phyloP scores from a whole-genome alignment of 176 grass and related monocot species.

The Oryza coarctata region DNA sequence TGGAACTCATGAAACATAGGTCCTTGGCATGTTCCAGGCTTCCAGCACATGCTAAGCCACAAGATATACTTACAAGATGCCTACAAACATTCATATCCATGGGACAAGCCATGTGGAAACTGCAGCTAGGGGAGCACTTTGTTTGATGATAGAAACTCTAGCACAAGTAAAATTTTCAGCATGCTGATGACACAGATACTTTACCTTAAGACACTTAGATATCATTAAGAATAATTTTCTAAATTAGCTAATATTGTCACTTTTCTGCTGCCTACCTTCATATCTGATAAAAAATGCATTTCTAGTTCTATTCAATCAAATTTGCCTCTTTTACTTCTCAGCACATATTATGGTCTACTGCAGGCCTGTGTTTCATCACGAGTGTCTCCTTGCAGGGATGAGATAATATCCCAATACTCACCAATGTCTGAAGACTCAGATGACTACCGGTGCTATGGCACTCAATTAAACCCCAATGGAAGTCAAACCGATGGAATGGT shows the following conservation, averaged over 20 bases:
- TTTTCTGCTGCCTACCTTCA: neutral
- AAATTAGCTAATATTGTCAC: slow-evolving; percentile 1
- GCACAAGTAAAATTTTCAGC: neutral
- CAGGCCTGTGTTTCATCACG: neutral
- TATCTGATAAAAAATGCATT: neutral
- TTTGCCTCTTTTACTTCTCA: slow-evolving; percentile 1
- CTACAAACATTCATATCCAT: neutral
- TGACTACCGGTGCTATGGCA: slow-evolving; percentile 70
- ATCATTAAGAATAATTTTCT: neutral
- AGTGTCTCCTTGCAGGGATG: slow-evolving; percentile 63
- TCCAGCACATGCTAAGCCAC: slow-evolving; percentile 30
- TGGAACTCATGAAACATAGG: neutral
- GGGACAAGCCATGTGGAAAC: slow-evolving; percentile 2
- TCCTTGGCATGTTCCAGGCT: neutral
- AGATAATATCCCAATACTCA: slow-evolving; percentile 79
- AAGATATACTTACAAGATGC: neutral
- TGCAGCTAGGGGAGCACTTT: neutral
- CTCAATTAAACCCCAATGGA: slow-evolving; percentile 52
- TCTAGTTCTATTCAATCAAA: neutral
- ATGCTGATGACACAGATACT: neutral
- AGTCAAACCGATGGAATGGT: slow-evolving; percentile 49
- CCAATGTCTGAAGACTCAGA: slow-evolving; percentile 98
- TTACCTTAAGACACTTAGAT: neutral
- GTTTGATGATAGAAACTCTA: slow-evolving; percentile 2
- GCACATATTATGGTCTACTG: neutral